phyloP scores from a whole-genome alignment of 805 yeast species.

The Candida ficus region DNA sequence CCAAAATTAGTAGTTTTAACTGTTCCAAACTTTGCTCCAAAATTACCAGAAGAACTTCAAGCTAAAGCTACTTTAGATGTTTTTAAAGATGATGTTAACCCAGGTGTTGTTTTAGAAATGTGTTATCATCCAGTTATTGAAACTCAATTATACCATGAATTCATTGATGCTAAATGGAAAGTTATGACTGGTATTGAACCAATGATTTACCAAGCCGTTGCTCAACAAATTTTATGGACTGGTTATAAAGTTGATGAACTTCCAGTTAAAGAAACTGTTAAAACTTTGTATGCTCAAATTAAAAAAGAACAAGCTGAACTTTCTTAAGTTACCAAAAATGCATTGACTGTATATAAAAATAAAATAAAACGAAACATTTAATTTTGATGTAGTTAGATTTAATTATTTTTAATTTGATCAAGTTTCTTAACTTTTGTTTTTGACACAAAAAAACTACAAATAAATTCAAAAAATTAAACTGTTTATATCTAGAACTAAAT shows the following conservation, averaged over 20 bases:
- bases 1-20: constrained; percentile 20
- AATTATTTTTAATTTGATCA: neutral
- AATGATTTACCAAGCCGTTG: constrained; percentile 24
- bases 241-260: constrained; percentile 16
- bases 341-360: neutral
- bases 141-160: constrained; percentile 17
- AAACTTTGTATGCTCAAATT: constrained; percentile 6
- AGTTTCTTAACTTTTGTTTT: too few species aligned
- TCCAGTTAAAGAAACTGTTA: constrained; percentile 15
- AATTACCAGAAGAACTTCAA: constrained; percentile 12
- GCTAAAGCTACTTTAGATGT: constrained; percentile 22
- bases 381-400: neutral
- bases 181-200: constrained; percentile 25
- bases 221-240: constrained; percentile 24
- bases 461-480: too few species aligned
- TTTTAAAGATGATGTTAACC: constrained; percentile 11
- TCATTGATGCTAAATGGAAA: constrained; percentile 14
- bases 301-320: constrained; percentile 2
- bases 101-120: constrained; percentile 24
- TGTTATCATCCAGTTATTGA: constrained; percentile 23
- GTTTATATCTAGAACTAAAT: too few species aligned
- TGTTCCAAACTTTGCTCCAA: constrained; percentile 23
- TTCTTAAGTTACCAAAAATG: too few species aligned
- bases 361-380: neutral
- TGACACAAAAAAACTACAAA: too few species aligned